phyloP scores from a whole-genome alignment of 176 grass and related monocot species.

The Saccharum officinarum region DNA sequence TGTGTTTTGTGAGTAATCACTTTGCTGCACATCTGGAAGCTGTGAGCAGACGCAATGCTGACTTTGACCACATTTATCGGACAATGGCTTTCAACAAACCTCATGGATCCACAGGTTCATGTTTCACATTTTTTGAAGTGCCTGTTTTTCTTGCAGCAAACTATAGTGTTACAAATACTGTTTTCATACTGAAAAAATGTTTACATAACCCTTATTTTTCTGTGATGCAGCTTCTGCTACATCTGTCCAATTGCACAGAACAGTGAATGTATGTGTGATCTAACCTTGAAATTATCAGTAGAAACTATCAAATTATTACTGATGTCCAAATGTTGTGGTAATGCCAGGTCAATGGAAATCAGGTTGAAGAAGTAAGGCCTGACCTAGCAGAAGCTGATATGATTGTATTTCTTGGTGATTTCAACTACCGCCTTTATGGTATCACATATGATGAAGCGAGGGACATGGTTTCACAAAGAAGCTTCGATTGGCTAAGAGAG shows the following conservation, averaged over 20 bases:
- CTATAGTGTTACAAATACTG: conserved; percentile 11
- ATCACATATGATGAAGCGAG: conserved; percentile 97
- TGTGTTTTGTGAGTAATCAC: conserved; percentile 98
- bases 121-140: conserved; percentile 6
- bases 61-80: conserved; percentile 93
- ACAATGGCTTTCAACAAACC: conserved; percentile 94
- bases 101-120: conserved; percentile 82
- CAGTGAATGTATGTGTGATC: conserved; percentile 76
- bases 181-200: conserved; percentile 17
- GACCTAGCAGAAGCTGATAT: conserved; percentile 92
- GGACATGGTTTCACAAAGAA: conserved; percentile 98
- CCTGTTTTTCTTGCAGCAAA: not conserved
- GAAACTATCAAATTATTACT: conserved; percentile 26
- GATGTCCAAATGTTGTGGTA: conserved; percentile 40
- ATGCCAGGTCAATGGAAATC: conserved; percentile 75
- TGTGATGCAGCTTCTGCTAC: conserved; percentile 79
- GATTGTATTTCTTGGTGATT: conserved; percentile 96
- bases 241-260: conserved; percentile 92
- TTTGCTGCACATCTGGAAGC: conserved; percentile 97
- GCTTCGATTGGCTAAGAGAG: conserved; percentile 98
- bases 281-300: conserved; percentile 26
- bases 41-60: conserved; percentile 85
- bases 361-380: conserved; percentile 74
- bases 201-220: conserved; percentile 39
- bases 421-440: conserved; percentile 90